phyloP scores from a whole-genome alignment of 2,329 filamentous ascomycete species.

The Calonectria hawksworthii region DNA sequence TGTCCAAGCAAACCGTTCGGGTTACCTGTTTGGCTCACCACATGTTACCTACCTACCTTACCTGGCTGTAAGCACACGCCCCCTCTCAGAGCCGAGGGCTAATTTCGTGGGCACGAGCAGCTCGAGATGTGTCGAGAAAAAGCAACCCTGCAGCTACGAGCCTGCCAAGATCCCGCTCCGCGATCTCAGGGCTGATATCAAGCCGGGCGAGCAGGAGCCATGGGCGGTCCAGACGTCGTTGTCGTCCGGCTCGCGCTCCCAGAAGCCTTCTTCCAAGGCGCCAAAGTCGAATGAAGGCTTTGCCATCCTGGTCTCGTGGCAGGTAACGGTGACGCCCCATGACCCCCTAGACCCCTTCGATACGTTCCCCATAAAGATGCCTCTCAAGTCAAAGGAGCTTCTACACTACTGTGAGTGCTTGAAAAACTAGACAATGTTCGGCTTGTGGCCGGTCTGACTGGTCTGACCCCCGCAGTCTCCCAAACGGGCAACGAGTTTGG shows the following conservation, averaged over 20 bases:
- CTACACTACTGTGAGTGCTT: not conserved
- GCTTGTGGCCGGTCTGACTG: not conserved
- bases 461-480: not conserved
- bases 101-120: not conserved
- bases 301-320: not conserved
- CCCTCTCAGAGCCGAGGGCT: not conserved
- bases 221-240: not conserved
- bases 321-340: no score
- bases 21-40: not conserved
- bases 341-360: not conserved
- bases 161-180: not conserved
- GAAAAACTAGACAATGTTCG: not conserved
- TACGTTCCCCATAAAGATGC: not conserved
- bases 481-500: slow-evolving; percentile 3
- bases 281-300: not conserved
- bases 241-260: not conserved
- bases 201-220: not conserved
- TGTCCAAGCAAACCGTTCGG: not conserved
- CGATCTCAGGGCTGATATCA: not conserved
- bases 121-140: not conserved
- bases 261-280: not conserved
- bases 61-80: not conserved
- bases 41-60: not conserved
- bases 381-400: not conserved
- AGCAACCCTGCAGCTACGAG: not conserved